Base-by-base conservation (phyloP, 2,329 filamentous ascomycete genomes). In the Aurifilum marmelostoma region DNA sequence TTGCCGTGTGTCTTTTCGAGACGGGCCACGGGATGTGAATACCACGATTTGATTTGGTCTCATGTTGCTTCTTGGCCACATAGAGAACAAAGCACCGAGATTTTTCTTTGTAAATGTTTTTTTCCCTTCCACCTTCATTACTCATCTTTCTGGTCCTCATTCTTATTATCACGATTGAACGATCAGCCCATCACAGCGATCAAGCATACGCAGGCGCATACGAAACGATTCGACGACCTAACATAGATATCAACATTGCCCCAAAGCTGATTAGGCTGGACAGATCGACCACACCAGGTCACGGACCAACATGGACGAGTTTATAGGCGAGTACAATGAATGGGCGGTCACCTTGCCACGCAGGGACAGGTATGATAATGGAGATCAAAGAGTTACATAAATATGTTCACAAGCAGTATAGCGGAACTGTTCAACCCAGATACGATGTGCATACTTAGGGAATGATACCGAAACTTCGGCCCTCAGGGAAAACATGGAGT, bases 281-380 rank as follows among this genome's bases (percentile, higher is more conserved):
- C 29, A 7, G n/a, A 54, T 24, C 27, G n/a, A 27, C 14, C 18
- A n/a, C 8, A 37, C 32, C 6, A 32, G 21, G 32, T 18, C 24
- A 34, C 9, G 18, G 43, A 66, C 54, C 41, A 58, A 21, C 65
- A 67, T 58, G 65, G 41, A 32, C 34, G 4, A 29, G 4, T 21
- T 16, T 9, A 16, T 43, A 29, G 29, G 16, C 29, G 29, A n/a
- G 56, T 37, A 6, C 32, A 29, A 37, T 3, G 54, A 34, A 7
- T 18, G 12, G 52, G 18, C 27, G 39, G 29, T 32, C 32, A 29
- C 24, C 21, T 29, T 59, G 14, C 29, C 14, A 34, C 9, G 14
- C 32, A 24, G 59, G n/a, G n/a, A n/a, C n/a, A n/a, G n/a, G n/a
- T n/a, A n/a, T n/a, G n/a, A n/a, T n/a, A n/a, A n/a, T n/a, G n/a